These are phyloP conservation scores for Pittosporum tobira DNA, from an alignment of 129 eudicot genomes.

Conservation along the genomic window DNA sequence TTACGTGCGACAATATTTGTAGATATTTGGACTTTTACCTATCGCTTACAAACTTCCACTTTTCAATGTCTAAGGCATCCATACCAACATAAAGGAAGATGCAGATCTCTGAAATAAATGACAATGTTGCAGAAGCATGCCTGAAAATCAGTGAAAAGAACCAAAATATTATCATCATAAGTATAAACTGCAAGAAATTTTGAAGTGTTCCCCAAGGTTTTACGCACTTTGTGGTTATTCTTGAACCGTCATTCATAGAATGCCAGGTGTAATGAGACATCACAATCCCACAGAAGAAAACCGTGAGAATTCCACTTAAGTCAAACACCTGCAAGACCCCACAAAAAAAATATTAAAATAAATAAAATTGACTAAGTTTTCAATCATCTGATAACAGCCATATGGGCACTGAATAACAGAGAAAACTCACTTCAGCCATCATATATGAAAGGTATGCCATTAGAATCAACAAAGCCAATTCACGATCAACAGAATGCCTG, in stretches of 20 bases:
- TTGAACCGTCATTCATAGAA: slow-evolving; percentile 58
- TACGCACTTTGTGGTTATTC: slow-evolving; percentile 63
- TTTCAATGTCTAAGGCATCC: slow-evolving; percentile 86
- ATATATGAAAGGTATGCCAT: slow-evolving; percentile 90
- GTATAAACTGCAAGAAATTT: background rate
- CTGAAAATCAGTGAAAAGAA: slow-evolving; percentile 27
- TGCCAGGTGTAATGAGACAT: slow-evolving; percentile 98
- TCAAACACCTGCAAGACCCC: slow-evolving; percentile 47
- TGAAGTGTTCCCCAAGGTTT: background rate
- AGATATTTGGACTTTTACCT: slow-evolving; percentile 29
- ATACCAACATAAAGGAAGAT: slow-evolving; percentile 92
- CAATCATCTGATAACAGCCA: background rate
- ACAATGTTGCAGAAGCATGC: slow-evolving; percentile 74
- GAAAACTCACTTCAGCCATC: slow-evolving; percentile 49
- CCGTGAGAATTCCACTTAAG: slow-evolving; percentile 81
- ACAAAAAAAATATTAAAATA: background rate
- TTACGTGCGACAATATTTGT: background rate
- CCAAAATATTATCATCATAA: background rate
- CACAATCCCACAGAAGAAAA: slow-evolving; percentile 87
- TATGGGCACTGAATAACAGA: background rate
- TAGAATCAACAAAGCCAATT: slow-evolving; percentile 67
- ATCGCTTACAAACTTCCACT: slow-evolving; percentile 50
- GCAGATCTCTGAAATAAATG: slow-evolving; percentile 70
- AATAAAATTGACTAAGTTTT: background rate
- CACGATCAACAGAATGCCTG: slow-evolving; percentile 83